Conservation (phyloP, 169 alveolate species). For the Plasmodium knowlesi region DNA sequence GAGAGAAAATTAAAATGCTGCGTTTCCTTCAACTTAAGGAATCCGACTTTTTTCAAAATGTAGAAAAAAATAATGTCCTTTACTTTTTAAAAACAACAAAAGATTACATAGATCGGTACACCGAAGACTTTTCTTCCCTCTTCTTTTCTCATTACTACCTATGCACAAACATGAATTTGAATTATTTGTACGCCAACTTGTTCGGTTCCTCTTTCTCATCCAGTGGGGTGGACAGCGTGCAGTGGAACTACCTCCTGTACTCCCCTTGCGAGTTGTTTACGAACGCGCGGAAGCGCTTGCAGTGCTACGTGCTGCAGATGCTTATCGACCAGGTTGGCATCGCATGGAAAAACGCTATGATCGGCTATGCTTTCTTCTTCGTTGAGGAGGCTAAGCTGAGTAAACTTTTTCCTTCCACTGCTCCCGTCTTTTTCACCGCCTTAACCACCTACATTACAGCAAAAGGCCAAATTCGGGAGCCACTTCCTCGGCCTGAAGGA, state of each 20-base stretch:
- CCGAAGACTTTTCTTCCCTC: conserved; percentile 46
- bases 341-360: neutral
- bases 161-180: conserved; percentile 46
- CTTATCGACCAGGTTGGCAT: conserved; percentile 26
- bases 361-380: too few species aligned
- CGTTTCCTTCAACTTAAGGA: conserved; percentile 63
- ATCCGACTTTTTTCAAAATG: conserved; percentile 18
- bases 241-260: conserved; percentile 59
- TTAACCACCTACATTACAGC: neutral
- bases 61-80: conserved; percentile 25
- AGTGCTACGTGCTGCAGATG: conserved; percentile 13
- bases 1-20: conserved; percentile 35
- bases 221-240: conserved; percentile 4
- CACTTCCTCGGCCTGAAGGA: conserved; percentile 25
- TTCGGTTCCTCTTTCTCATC: neutral
- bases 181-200: conserved; percentile 35
- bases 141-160: conserved; percentile 36
- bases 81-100: conserved; percentile 17
- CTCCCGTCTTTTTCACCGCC: neutral
- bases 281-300: conserved; percentile 43
- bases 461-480: conserved; percentile 17
- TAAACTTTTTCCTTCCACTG: neutral
- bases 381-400: too few species aligned
- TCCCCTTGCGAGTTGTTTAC: conserved; percentile 49
- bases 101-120: conserved; percentile 57